Conservation (phyloP, 176 grass and related monocot genomes). For the Alloteropsis semialata region DNA sequence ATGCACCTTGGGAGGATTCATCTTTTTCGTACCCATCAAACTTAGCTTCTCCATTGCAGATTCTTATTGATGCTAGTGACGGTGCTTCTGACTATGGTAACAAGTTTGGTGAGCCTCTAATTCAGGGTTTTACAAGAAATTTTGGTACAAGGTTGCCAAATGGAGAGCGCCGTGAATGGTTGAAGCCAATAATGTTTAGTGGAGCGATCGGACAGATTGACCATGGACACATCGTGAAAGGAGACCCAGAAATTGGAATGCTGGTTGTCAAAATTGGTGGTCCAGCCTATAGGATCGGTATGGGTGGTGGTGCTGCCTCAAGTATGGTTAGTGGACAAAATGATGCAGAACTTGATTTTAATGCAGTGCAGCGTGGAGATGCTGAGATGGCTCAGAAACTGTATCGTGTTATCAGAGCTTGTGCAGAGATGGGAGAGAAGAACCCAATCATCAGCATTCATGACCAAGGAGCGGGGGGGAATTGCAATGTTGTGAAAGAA, state of each 20-base stretch:
- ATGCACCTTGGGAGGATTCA: constrained; percentile 79
- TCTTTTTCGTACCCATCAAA: constrained; percentile 67
- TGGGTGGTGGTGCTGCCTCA: constrained; percentile 88
- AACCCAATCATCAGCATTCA: constrained; percentile 93
- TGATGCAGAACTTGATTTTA: constrained; percentile 85
- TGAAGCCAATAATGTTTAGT: constrained; percentile 97
- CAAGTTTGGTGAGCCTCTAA: constrained; percentile 82
- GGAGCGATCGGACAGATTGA: constrained; percentile 80
- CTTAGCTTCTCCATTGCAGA: constrained; percentile 70
- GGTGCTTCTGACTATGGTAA: constrained; percentile 89
- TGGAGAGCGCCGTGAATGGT: constrained; percentile 75
- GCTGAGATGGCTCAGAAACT: constrained; percentile 91
- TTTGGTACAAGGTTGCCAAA: constrained; percentile 65
- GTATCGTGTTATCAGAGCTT: constrained; percentile 77
- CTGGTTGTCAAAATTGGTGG: constrained; percentile 88
- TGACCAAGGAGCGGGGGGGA: constrained; percentile 86
- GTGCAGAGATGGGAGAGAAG: constrained; percentile 73
- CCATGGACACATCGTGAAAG: constrained; percentile 64
- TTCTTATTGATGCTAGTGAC: constrained; percentile 69
- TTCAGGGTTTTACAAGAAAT: constrained; percentile 78
- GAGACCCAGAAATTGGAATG: constrained; percentile 72
- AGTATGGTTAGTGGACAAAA: constrained; percentile 90
- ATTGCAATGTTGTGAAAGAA: constrained; percentile 86
- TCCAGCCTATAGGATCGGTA: constrained; percentile 83
- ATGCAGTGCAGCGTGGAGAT: constrained; percentile 83